phyloP scores from a whole-genome alignment of 2,329 filamentous ascomycete genomes.

The Cladosporium oxysporum region DNA sequence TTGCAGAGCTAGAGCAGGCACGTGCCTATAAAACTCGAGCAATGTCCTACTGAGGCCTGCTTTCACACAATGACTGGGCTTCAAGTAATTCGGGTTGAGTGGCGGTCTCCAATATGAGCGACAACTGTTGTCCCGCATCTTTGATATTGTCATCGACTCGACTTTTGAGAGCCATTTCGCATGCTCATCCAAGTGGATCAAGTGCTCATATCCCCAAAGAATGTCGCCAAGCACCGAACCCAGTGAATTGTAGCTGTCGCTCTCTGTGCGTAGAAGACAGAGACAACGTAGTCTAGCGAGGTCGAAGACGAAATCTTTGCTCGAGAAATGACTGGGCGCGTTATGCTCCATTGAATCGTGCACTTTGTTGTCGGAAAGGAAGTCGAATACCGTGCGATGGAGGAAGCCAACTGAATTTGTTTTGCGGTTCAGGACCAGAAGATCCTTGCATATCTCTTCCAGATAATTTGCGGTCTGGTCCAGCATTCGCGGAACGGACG shows the following conservation, averaged over 20 bases:
- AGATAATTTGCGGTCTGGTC: neutral
- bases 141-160: neutral
- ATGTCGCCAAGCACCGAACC: neutral
- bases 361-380: neutral
- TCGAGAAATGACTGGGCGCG: neutral
- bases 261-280: neutral
- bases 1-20: neutral
- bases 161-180: neutral
- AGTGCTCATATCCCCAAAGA: neutral
- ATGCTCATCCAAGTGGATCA: neutral
- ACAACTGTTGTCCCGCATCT: neutral
- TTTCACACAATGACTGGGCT: neutral
- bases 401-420: neutral
- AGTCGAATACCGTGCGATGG: constrained; percentile 4
- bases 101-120: neutral
- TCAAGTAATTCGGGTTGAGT: neutral
- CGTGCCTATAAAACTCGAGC: neutral
- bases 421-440: neutral
- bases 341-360: neutral
- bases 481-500: neutral
- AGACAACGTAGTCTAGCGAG: neutral
- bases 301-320: neutral
- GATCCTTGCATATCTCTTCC: constrained; percentile 1
- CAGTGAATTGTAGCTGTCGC: neutral
- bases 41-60: neutral